Base-by-base conservation (phyloP, 176 grass and related monocot genomes). In the Carex littledalei region DNA sequence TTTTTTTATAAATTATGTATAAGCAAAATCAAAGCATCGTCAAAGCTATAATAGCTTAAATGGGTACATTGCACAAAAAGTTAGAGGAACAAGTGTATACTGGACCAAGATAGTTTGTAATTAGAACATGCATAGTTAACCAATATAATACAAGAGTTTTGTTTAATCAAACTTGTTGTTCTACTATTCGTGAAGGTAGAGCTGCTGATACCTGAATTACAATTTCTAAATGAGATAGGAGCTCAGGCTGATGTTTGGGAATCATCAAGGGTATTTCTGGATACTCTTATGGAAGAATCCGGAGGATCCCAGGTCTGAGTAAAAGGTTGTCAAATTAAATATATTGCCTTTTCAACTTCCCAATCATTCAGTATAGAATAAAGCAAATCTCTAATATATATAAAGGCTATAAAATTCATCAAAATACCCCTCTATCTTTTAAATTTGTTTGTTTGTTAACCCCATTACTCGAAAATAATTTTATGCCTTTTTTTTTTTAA, bases 141-240 rank as follows among this genome's bases (percentile, higher is more conserved):
- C 55, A 16, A 0, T 26, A 66, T 32, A 55, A 63, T 49, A 3
- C 6, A 79, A 29, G 12, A 26, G 35, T 72, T 39, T 80, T 72
- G 11, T 61, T 81, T 65, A 67, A 8, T 66, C 41, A 3, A 50
- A 71, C 6, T 39, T 87, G 60, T 24, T 64, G 17, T 68, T 39
- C 80, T 18, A 20, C 66, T n/a, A 81, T 64, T 3, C 0, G 26
- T 92, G 69, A 65, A 98, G 96, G 96, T 91, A 47, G 93, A 98
- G 61, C 91, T 98, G 31, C 67, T 98, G 86, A 98, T 95, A 78
- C 93, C 96, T 75, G 91, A 98, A 70, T 63, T 98, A 68, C 89
- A 95, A 77, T 98, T 98, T 88, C 93, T 98, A 59, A 94, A 98
- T 65, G 80, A 89, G 77, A 93, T 95, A 94, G 96, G 96, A 86